A percentile compares a stretch with the other conserved stretches of the same genome.
Evolutionary conservation across 768 basidiomycete species (phyloP).

Genomic region (Tricholoma hemisulphureum): DNA sequence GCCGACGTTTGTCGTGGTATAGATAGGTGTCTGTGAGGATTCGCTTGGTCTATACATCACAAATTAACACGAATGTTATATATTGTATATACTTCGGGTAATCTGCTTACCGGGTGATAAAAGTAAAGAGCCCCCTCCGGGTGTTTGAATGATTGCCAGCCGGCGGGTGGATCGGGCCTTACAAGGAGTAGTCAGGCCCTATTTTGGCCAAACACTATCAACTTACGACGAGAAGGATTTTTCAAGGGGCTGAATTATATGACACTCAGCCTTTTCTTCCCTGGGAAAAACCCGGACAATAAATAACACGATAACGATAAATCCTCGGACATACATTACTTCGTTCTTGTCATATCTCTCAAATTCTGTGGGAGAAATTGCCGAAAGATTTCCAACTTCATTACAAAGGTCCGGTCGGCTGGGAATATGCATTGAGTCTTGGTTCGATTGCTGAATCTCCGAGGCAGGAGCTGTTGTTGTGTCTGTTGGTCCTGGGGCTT

Average conservation of each 20-base stretch:
- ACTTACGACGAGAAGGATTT: not conserved
- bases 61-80: no score
- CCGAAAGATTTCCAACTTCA: not conserved
- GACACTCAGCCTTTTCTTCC: not conserved
- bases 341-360: not conserved
- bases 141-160: constrained; percentile 3
- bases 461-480: not conserved
- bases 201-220: not conserved
- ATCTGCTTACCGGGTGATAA: constrained; percentile 1
- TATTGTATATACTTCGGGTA: not conserved
- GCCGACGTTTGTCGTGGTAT: not conserved
- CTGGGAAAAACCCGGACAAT: not conserved
- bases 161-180: not conserved
- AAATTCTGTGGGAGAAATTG: not conserved
- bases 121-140: constrained; percentile 11
- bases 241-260: not conserved
- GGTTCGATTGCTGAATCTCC: not conserved
- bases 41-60: not conserved
- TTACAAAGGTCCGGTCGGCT: not conserved
- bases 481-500: not conserved
- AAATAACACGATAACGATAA: no score
- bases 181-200: not conserved
- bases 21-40: constrained; percentile 9
- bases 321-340: not conserved
- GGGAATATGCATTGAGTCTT: not conserved